Base-by-base conservation (phyloP, 1,284 basidiomycete genomes). In the Amylostereum chailletii region DNA sequence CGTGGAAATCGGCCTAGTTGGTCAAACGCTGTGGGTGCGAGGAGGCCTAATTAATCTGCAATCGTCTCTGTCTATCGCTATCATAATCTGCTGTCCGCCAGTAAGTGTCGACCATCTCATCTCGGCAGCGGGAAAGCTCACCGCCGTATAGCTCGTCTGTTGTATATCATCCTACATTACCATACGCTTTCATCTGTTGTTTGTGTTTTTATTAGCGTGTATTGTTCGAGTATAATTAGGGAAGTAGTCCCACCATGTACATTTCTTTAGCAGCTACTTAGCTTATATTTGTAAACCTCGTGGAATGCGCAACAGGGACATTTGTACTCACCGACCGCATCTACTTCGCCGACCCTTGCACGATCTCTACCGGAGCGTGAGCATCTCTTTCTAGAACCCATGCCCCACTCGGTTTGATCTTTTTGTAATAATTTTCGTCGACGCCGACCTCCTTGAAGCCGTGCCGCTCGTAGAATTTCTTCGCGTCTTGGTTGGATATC, bases 351-450 rank as follows among this genome's bases (percentile, higher is more conserved):
- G 36, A 37, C 38, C 34, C 10, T 9, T 42, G 26, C 8, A 2
- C 4, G 4, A 30, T 19, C 11, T 8, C 38, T 5, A 42, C 34
- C 49, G 49, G 40, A 42, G 45, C 49, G 29, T 54, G 54, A 37
- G 79, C 63, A 37, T 62, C 62, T 61, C 74, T 78, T 64, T 89
- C 82, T 45, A 90, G 72, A 54, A 90, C 72, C 88, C 88, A 90
- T 29, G 87, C 88, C 57, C 83, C 83, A 54, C 76, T 78, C 31
- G 88, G 88, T 36, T 65, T 69, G 47, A 90, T 85, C 64, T 86
- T 90, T 66, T 87, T 89, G 74, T 91, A 91, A 65, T 91, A 91
- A 51, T 78, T 74, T 59, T 83, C 71, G 49, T 81, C 77, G 38
- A 85, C 55, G 33, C 74, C 75, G 26, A 75, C 69, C 64, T 86